Evolutionary conservation across 1,139 yeast genomes (phyloP).

Genomic region (Lodderomyces orthopsilosis): DNA sequence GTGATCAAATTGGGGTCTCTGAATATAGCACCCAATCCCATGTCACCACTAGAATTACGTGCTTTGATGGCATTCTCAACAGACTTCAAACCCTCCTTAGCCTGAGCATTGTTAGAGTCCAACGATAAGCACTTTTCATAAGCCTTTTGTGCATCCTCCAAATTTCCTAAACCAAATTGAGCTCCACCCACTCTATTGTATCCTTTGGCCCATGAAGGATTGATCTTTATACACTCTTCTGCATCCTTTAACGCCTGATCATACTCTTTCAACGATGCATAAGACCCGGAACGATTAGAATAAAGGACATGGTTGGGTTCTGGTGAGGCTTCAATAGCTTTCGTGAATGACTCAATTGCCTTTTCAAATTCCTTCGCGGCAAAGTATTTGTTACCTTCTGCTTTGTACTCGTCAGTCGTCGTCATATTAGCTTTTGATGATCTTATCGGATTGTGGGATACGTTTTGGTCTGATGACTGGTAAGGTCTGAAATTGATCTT

Average conservation of each 20-base stretch:
- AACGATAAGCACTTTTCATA: slow-evolving; percentile 81
- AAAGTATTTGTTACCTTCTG: slow-evolving; percentile 89
- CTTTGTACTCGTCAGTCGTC: slow-evolving; percentile 65
- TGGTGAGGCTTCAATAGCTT: slow-evolving; percentile 84
- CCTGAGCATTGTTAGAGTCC: slow-evolving; percentile 83
- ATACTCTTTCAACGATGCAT: slow-evolving; percentile 76
- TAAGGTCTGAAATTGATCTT: too few relatives aligned
- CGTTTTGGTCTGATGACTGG: too few relatives aligned
- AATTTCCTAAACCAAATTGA: slow-evolving; percentile 75
- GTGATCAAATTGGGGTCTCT: slow-evolving; percentile 76
- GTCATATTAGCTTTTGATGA: slow-evolving; percentile 29
- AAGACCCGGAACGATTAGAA: slow-evolving; percentile 93
- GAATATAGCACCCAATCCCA: slow-evolving; percentile 77
- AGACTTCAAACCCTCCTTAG: slow-evolving; percentile 73
- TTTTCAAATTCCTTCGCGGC: slow-evolving; percentile 78
- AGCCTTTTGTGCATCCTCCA: slow-evolving; percentile 64
- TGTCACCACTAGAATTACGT: slow-evolving; percentile 44
- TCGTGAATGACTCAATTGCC: slow-evolving; percentile 77
- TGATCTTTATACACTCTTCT: slow-evolving; percentile 72
- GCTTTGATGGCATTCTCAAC: slow-evolving; percentile 57
- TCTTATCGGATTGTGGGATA: too few relatives aligned
- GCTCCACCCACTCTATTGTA: slow-evolving; percentile 95
- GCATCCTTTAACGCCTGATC: slow-evolving; percentile 80
- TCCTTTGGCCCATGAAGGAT: slow-evolving; percentile 91
- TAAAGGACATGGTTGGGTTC: slow-evolving; percentile 85